These are phyloP conservation scores for Stagonosporopsis cucurbitacearum DNA, from an alignment of 2,329 filamentous ascomycete species.

Conservation along the genomic window DNA sequence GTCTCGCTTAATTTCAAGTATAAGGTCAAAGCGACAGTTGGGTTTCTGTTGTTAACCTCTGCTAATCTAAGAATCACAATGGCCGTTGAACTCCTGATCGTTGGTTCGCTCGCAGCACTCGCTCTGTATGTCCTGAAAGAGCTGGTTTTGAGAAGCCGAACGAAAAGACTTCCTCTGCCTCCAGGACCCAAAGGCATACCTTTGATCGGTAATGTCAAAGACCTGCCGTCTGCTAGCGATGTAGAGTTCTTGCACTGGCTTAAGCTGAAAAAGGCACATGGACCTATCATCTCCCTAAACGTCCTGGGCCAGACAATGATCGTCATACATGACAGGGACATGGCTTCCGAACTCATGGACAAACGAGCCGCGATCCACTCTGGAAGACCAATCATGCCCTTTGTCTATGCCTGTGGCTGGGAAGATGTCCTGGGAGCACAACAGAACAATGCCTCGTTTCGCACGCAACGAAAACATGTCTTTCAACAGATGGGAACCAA, in stretches of 20 bases:
- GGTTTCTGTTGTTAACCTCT: neutral
- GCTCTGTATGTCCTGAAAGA: neutral
- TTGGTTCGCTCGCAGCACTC: neutral
- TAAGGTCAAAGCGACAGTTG: neutral
- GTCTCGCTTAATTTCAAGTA: neutral
- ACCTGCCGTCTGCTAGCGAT: conserved; percentile 52
- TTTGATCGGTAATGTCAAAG: conserved; percentile 58
- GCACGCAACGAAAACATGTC: conserved; percentile 54
- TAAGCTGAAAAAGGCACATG: conserved; percentile 50
- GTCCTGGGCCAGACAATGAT: conserved; percentile 34
- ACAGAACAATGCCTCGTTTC: conserved; percentile 48
- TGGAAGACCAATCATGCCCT: conserved; percentile 27
- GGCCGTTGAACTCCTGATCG: neutral
- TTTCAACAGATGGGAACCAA: conserved; percentile 56
- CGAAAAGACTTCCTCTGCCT: conserved; percentile 45
- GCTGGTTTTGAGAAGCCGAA: neutral
- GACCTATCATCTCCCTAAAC: conserved; percentile 33
- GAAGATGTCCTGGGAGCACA: conserved; percentile 46
- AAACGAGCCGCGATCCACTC: conserved; percentile 34
- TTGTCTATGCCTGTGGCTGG: conserved; percentile 45
- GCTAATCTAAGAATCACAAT: neutral
- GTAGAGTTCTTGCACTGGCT: conserved; percentile 54
- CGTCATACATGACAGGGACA: conserved; percentile 31
- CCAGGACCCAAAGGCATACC: conserved; percentile 59
- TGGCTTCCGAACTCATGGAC: conserved; percentile 34